phyloP scores from a whole-genome alignment of 108 stramenopile species.

The Epithemia pelagica region DNA sequence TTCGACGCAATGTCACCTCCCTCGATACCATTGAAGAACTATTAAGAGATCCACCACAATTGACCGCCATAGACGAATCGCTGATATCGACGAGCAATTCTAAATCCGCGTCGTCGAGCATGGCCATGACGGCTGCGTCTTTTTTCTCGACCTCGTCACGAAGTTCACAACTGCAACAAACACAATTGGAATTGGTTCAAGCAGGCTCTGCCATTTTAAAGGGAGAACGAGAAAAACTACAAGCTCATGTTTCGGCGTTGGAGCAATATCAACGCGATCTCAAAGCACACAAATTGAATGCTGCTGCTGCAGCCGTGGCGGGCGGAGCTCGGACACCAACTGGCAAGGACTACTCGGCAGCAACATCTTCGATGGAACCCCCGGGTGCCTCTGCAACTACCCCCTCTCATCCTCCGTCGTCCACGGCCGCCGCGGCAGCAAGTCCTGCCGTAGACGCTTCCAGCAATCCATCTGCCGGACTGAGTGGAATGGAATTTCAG shows the following conservation, averaged over 20 bases:
- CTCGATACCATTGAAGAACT: conserved; percentile 32
- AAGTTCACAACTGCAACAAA: conserved; percentile 8
- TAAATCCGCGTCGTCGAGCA: neutral
- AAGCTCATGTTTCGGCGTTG: conserved; percentile 33
- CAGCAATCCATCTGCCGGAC: neutral
- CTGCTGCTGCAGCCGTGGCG: neutral
- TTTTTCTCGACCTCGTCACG: conserved; percentile 5
- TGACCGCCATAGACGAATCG: conserved; percentile 25
- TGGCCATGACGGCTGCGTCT: too few relatives aligned
- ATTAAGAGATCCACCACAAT: conserved; percentile 28
- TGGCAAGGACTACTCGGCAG: neutral
- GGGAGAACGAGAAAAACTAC: conserved; percentile 55
- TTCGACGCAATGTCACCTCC: conserved; percentile 38
- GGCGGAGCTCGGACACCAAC: neutral
- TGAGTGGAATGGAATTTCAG: conserved; percentile 33
- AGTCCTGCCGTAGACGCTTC: neutral
- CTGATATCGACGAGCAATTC: conserved; percentile 16
- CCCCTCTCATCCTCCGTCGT: too few relatives aligned
- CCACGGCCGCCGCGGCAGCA: neutral
- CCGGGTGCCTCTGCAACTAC: neutral
- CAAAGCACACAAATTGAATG: neutral
- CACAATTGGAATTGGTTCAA: conserved; percentile 56
- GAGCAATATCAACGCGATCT: neutral
- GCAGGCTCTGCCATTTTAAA: conserved; percentile 62
- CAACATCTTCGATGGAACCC: neutral